Percentiles rank a stretch among this genome's conserved stretches.
phyloP scores from a whole-genome alignment of 2,329 filamentous ascomycete species.

The Mycosphaerelloides madeirae region DNA sequence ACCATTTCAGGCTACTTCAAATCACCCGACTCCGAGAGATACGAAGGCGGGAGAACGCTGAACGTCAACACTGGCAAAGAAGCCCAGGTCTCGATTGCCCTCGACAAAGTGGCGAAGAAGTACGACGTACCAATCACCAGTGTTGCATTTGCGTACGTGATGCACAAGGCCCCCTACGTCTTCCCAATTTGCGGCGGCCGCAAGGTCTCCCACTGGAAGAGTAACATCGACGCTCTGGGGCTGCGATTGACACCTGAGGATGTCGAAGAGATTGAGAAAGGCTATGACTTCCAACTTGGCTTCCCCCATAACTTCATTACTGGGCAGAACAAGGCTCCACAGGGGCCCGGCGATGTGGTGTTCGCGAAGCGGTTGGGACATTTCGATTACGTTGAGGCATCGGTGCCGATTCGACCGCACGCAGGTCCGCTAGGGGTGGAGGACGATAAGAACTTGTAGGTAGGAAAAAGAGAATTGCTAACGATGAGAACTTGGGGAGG shows the following conservation, averaged over 20 bases:
- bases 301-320: conserved; percentile 52
- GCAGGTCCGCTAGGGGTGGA: too few species aligned
- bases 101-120: conserved; percentile 56
- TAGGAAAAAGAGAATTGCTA: too few species aligned
- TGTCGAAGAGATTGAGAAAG: conserved; percentile 56
- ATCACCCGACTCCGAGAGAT: conserved; percentile 5
- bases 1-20: conserved; percentile 10
- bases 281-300: conserved; percentile 54
- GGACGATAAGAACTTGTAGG: too few species aligned
- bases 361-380: conserved; percentile 8
- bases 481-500: too few species aligned
- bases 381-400: conserved; percentile 7
- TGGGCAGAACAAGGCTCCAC: conserved; percentile 7
- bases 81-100: too few species aligned
- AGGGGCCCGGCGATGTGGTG: conserved; percentile 8
- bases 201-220: conserved; percentile 62
- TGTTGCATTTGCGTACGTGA: conserved; percentile 64
- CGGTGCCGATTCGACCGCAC: conserved; percentile 4
- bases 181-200: conserved; percentile 69
- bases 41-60: conserved; percentile 4
- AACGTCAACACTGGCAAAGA: conserved; percentile 9
- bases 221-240: conserved; percentile 61
- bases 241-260: conserved; percentile 56
- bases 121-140: conserved; percentile 39
- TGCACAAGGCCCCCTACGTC: conserved; percentile 64